Conservation (phyloP, 1,284 basidiomycete species). For the Entoloma clypeatum region DNA sequence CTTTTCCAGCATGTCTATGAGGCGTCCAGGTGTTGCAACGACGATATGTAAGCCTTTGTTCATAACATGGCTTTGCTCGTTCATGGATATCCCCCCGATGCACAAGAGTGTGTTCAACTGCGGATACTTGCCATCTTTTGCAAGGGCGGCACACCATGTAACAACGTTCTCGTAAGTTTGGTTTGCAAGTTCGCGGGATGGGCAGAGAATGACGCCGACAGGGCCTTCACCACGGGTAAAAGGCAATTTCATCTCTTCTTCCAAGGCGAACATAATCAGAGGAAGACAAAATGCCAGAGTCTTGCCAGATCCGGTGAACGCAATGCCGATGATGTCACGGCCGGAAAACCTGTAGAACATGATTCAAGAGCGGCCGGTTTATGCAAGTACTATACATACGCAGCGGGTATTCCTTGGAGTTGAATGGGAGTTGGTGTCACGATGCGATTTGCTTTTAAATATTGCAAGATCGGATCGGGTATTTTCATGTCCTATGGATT, state of each 20-base stretch:
- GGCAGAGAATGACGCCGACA: constrained; percentile 92
- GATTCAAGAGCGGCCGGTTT: constrained; percentile 11
- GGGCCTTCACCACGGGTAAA: constrained; percentile 94
- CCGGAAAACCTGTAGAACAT: constrained; percentile 67
- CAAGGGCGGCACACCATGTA: constrained; percentile 80
- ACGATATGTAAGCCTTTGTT: constrained; percentile 93
- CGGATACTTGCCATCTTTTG: constrained; percentile 80
- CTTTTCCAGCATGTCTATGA: constrained; percentile 98
- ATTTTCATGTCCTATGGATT: constrained; percentile 91
- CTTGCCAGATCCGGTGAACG: constrained; percentile 92
- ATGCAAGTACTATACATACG: constrained; percentile 47
- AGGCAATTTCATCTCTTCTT: constrained; percentile 89
- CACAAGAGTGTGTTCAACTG: constrained; percentile 86
- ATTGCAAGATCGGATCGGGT: constrained; percentile 77
- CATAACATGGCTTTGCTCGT: constrained; percentile 88
- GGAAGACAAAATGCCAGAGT: constrained; percentile 91
- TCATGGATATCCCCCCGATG: constrained; percentile 98
- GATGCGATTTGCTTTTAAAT: constrained; percentile 85
- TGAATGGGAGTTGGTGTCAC: constrained; percentile 92
- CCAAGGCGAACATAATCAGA: constrained; percentile 91
- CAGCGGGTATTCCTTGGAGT: constrained; percentile 93
- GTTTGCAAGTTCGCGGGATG: constrained; percentile 88
- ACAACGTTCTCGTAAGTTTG: constrained; percentile 96
- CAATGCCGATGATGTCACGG: constrained; percentile 93
- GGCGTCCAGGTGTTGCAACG: constrained; percentile 91